These are phyloP conservation scores for Cladorrhinum sp. DNA, from an alignment of 2,329 filamentous ascomycete species.

Conservation along the genomic window DNA sequence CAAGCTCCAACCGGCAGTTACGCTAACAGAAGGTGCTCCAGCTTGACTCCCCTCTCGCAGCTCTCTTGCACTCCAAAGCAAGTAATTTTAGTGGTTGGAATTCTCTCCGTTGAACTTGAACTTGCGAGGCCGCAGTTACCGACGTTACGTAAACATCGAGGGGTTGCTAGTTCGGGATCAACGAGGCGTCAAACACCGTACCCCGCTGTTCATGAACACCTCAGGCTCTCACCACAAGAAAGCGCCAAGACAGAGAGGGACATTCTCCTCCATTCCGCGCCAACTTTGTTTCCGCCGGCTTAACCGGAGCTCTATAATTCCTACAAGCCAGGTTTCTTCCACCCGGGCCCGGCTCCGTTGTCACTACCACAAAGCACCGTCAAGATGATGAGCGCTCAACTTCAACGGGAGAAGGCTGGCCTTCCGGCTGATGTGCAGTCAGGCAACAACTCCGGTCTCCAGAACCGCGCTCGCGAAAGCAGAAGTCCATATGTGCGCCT, in stretches of 20 bases:
- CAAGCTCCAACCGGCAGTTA: not conserved
- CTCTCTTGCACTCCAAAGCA: not conserved
- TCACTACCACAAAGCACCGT: not conserved
- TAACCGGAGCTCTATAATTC: too few species aligned
- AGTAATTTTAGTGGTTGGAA: not conserved
- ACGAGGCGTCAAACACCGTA: not conserved
- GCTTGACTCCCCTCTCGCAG: not conserved
- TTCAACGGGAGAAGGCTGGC: slow-evolving; percentile 22
- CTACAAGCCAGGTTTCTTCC: not conserved
- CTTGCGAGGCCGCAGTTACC: not conserved
- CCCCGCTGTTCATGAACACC: not conserved
- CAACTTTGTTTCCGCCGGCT: not conserved
- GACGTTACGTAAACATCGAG: not conserved
- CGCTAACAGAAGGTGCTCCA: not conserved
- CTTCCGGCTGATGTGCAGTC: not conserved
- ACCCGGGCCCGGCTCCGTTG: not conserved
- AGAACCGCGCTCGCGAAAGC: slow-evolving; percentile 39
- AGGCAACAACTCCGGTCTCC: slow-evolving; percentile 22
- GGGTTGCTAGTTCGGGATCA: not conserved
- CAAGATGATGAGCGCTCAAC: slow-evolving; percentile 27
- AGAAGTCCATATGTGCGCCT: slow-evolving; percentile 61
- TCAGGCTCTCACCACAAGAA: not conserved
- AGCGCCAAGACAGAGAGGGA: not conserved
- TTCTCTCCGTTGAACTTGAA: too few species aligned
- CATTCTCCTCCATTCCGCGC: not conserved